Percentiles rank a stretch among this genome's conserved stretches.
Evolutionary conservation across 495 filamentous ascomycete species (phyloP).

Genomic region (Daldinia childiae): DNA sequence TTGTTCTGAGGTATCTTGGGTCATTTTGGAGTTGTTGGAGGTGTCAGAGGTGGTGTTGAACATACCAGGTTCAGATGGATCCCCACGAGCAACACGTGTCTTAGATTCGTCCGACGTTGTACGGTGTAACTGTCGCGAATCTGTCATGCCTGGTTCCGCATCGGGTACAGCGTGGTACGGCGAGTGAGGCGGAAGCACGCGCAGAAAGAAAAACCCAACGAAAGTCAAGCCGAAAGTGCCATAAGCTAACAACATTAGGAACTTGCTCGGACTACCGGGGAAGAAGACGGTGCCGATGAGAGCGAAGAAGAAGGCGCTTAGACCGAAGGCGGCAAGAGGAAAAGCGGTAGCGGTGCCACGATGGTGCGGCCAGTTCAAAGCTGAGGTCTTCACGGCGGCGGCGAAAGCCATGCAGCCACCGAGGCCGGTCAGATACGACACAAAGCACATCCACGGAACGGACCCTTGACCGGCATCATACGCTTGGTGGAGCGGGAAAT

Average conservation of each 20-base stretch:
- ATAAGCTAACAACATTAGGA: conserved; percentile 79
- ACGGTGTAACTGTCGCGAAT: conserved; percentile 69
- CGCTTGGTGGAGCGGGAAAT: conserved; percentile 78
- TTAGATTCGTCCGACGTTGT: conserved; percentile 68
- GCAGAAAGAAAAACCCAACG: conserved; percentile 80
- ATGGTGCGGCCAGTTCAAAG: conserved; percentile 90
- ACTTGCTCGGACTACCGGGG: conserved; percentile 81
- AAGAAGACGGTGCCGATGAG: conserved; percentile 78
- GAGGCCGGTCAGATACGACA: conserved; percentile 82
- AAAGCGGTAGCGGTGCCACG: conserved; percentile 95
- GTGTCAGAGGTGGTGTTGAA: conserved; percentile 54
- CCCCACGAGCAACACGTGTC: conserved; percentile 50
- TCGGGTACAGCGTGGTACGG: conserved; percentile 73
- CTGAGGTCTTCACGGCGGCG: conserved; percentile 85
- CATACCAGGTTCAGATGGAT: conserved; percentile 73
- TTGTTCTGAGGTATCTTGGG: conserved; percentile 36
- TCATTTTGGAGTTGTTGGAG: conserved; percentile 39
- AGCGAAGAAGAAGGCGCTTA: conserved; percentile 97
- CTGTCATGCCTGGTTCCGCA: conserved; percentile 52
- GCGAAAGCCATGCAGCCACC: conserved; percentile 89
- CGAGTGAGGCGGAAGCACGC: conserved; percentile 70
- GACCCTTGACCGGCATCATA: conserved; percentile 71
- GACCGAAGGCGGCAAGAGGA: conserved; percentile 88
- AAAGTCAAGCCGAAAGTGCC: conserved; percentile 83
- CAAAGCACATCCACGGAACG: conserved; percentile 78